phyloP scores from a whole-genome alignment of 2,329 filamentous ascomycete genomes.

The Fusarium piperis region DNA sequence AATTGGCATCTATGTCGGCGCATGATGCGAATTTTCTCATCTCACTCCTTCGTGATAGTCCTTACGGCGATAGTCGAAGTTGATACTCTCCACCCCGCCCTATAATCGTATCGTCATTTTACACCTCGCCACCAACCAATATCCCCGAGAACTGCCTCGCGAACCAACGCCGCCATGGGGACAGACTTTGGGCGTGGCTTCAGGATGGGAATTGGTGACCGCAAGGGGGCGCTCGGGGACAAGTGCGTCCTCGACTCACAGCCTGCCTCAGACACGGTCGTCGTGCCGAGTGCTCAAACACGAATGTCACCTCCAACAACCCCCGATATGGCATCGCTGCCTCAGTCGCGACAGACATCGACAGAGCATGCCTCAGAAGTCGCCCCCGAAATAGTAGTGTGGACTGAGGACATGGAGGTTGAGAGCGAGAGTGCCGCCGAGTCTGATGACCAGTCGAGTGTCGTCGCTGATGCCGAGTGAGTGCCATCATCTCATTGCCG shows the following conservation, averaged over 20 bases:
- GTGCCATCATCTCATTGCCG: constrained; percentile 20
- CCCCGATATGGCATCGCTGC: constrained; percentile 35
- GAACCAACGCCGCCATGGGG: constrained; percentile 40
- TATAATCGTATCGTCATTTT: constrained; percentile 20
- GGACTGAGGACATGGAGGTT: constrained; percentile 54
- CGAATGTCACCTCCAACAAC: constrained; percentile 43
- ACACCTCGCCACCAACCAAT: constrained; percentile 26
- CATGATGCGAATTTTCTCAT: constrained; percentile 41
- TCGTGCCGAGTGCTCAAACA: constrained; percentile 40
- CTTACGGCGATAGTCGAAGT: constrained; percentile 36
- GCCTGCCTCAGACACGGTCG: constrained; percentile 36
- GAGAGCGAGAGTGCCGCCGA: constrained; percentile 31
- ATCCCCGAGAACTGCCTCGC: constrained; percentile 13
- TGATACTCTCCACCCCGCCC: constrained; percentile 33
- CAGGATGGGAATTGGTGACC: constrained; percentile 32
- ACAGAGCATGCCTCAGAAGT: constrained; percentile 49
- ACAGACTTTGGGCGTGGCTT: constrained; percentile 36
- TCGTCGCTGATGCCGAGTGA: constrained; percentile 42
- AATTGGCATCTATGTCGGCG: constrained; percentile 9
- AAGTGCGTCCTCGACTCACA: constrained; percentile 38
- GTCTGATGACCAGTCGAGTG: constrained; percentile 36
- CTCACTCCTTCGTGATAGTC: constrained; percentile 38
- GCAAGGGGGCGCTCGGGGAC: constrained; percentile 35
- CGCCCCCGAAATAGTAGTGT: constrained; percentile 56
- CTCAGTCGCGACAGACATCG: constrained; percentile 47